A percentile compares a stretch with the other conserved stretches of the same genome.
phyloP scores from a whole-genome alignment of 345 rosid genomes.

The Combretum micranthum region DNA sequence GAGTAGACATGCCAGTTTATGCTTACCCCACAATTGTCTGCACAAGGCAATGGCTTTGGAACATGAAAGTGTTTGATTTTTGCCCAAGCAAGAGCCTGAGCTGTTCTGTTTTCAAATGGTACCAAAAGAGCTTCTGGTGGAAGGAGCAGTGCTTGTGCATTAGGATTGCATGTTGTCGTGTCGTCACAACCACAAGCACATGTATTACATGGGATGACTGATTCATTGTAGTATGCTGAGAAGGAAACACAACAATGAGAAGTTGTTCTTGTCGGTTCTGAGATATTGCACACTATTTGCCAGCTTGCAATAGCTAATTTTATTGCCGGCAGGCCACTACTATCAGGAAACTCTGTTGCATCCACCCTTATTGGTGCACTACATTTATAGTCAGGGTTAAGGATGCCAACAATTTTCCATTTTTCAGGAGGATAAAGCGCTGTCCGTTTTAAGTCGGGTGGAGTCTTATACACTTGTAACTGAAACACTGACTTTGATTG shows the following conservation, averaged over 20 bases:
- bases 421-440: slow-evolving; percentile 59
- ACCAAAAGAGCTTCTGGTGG: slow-evolving; percentile 72
- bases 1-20: slow-evolving; percentile 81
- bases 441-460: slow-evolving; percentile 60
- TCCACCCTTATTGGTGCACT: slow-evolving; percentile 65
- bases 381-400: slow-evolving; percentile 69
- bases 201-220: slow-evolving; percentile 76
- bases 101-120: slow-evolving; percentile 69
- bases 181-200: slow-evolving; percentile 85
- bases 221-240: slow-evolving; percentile 76
- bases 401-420: slow-evolving; percentile 64
- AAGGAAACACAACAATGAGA: slow-evolving; percentile 82
- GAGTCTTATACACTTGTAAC: slow-evolving; percentile 68
- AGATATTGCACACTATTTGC: slow-evolving; percentile 80
- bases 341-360: slow-evolving; percentile 62
- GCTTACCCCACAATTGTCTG: slow-evolving; percentile 86
- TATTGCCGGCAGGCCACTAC: slow-evolving; percentile 47
- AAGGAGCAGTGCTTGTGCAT: slow-evolving; percentile 48
- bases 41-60: slow-evolving; percentile 68
- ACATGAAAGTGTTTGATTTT: slow-evolving; percentile 37
- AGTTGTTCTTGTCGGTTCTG: slow-evolving; percentile 43
- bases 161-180: slow-evolving; percentile 36
- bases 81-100: slow-evolving; percentile 75
- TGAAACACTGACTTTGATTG: slow-evolving; percentile 62
- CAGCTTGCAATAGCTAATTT: slow-evolving; percentile 53